phyloP scores from a whole-genome alignment of 2,329 filamentous ascomycete genomes.

The Aspergillus sp. region DNA sequence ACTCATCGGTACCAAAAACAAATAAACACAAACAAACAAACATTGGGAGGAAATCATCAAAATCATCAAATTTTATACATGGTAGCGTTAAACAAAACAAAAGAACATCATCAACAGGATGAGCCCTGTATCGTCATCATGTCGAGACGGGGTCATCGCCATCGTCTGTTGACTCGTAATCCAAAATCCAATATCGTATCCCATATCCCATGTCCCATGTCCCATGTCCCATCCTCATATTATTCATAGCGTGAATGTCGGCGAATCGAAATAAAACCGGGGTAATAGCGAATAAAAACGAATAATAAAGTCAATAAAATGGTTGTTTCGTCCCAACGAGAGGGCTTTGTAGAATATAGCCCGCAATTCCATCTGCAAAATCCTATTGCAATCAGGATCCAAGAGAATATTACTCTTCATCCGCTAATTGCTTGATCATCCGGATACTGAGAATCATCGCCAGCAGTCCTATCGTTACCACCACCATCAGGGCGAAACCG shows the following conservation, averaged over 20 bases:
- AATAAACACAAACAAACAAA: neutral
- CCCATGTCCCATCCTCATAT: conserved; percentile 1
- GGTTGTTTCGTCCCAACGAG: no score
- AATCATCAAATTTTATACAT: neutral
- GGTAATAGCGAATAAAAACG: neutral
- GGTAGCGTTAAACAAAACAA: neutral
- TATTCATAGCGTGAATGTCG: neutral
- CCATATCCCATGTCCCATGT: no score
- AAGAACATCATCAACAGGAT: no score
- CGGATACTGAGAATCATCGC: conserved; percentile 95
- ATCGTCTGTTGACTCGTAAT: no score
- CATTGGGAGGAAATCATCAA: neutral
- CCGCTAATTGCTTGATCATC: conserved; percentile 56
- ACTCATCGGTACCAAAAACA: neutral
- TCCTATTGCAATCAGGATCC: no score
- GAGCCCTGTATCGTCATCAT: no score
- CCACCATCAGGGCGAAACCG: conserved; percentile 82
- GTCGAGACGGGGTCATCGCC: no score
- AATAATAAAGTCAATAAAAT: neutral
- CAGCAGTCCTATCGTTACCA: conserved; percentile 87
- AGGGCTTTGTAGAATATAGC: no score
- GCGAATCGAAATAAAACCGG: neutral
- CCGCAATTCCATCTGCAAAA: no score
- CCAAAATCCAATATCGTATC: no score
- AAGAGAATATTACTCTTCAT: conserved; percentile 25